Evolutionary conservation across 768 basidiomycete genomes (phyloP), one percentile per base, ranked within the genome.

Genomic region (Pulveroboletus sp.): DNA sequence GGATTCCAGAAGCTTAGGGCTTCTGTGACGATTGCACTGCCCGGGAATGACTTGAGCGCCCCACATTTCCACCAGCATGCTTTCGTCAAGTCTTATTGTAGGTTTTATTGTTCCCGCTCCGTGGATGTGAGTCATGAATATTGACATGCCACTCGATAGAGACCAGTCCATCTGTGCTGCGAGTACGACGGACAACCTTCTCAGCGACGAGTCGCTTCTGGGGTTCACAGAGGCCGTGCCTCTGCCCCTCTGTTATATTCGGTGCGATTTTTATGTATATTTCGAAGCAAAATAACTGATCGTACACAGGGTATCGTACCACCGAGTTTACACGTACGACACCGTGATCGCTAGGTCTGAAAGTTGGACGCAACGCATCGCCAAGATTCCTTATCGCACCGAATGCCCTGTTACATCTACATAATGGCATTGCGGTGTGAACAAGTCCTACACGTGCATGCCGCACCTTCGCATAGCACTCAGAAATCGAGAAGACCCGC

Each of bases 401-500:
- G 5, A 5, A 38, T 27, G 21, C 34, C 34, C 35, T 24, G 23
- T 27, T 27, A 19, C 36, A 59, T 8, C 14, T 36, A 45, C 13
- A 19, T 29, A 35, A 13, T 20, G 23, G 34, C n/a, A 44, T 45
- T 31, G 43, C 48, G 40, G 48, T 44, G 12, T 31, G 35, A 41
- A 27, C 32, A 25, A 32, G n/a, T 31, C 21, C 29, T 39, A 25
- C 47, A 40, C 37, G 38, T 45, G 38, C 25, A 45, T 37, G 25
- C n/a, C 12, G 33, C 39, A 24, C 43, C 39, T 32, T 32, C 27
- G 13, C 45, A 56, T 59, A 51, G 59, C 51, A 52, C 46, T 36
- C 23, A 43, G 56, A 61, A 61, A 34, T 40, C 24, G 23, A 61
- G 61, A 61, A 64, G 46, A 29, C 36, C 13, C 31, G 19, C 29